A percentile compares a stretch with the other conserved stretches of the same genome.
Conservation (phyloP, 1,284 basidiomycete genomes). For the Ustilago vetiveriae region DNA sequence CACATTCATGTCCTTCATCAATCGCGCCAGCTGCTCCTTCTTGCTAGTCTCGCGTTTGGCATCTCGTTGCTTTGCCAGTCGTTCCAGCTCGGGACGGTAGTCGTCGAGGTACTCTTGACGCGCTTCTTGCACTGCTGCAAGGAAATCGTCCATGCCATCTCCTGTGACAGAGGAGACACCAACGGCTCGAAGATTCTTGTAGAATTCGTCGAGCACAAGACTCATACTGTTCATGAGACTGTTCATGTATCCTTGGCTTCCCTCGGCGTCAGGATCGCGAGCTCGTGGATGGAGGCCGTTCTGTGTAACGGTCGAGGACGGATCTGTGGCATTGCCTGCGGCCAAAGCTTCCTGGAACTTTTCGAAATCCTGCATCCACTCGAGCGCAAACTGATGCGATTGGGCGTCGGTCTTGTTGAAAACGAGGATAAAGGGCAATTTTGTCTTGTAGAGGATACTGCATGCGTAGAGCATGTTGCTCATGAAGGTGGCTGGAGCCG, state of each 20-base stretch:
- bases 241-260: slow-evolving; percentile 91
- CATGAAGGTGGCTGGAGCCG: slow-evolving; percentile 98
- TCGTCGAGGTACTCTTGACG: slow-evolving; percentile 86
- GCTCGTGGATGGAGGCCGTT: slow-evolving; percentile 18
- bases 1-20: slow-evolving; percentile 84
- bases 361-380: slow-evolving; percentile 99
- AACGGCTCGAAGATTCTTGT: slow-evolving; percentile 92
- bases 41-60: slow-evolving; percentile 76
- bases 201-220: slow-evolving; percentile 96
- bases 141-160: slow-evolving; percentile 87
- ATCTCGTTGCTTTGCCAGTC: slow-evolving; percentile 71
- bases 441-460: slow-evolving; percentile 98
- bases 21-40: slow-evolving; percentile 77
- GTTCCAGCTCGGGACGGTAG: slow-evolving; percentile 88
- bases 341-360: slow-evolving; percentile 71
- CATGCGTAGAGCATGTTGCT: slow-evolving; percentile 99
- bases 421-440: slow-evolving; percentile 94
- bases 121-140: slow-evolving; percentile 87
- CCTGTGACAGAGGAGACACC: slow-evolving; percentile 96
- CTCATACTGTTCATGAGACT: slow-evolving; percentile 99
- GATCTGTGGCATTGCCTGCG: slow-evolving; percentile 68
- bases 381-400: slow-evolving; percentile 86
- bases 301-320: slow-evolving; percentile 67
- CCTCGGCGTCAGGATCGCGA: slow-evolving; percentile 32
- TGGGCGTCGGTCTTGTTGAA: slow-evolving; percentile 98